Evolutionary conservation across 148 eudicot species (phyloP).

Genomic region (Rhododendron henanense): DNA sequence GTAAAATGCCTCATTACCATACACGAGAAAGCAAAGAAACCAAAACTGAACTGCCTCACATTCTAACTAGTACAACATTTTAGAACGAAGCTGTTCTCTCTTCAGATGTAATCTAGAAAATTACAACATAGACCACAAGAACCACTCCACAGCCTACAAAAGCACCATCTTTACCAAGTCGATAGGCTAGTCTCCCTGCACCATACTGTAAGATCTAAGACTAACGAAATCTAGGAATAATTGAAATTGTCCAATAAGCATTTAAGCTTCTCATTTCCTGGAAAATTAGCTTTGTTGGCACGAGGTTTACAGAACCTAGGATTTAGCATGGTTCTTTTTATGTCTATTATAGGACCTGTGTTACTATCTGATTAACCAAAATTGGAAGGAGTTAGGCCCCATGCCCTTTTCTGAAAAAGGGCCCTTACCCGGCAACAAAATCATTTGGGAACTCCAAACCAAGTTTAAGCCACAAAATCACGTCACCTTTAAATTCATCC

Average conservation of each 20-base stretch:
- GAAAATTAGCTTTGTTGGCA: neutral
- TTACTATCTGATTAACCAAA: neutral
- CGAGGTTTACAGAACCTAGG: neutral
- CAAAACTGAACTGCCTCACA: neutral
- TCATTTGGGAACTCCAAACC: neutral
- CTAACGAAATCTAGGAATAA: neutral
- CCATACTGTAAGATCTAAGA: neutral
- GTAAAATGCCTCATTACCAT: neutral
- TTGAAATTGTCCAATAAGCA: neutral
- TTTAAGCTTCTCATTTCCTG: neutral
- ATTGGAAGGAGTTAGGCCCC: neutral
- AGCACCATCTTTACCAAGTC: neutral
- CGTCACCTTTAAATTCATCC: neutral
- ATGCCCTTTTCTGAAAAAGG: neutral
- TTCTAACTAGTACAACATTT: neutral
- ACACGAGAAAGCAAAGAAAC: neutral
- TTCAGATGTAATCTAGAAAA: neutral
- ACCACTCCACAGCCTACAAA: neutral
- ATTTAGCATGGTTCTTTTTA: neutral
- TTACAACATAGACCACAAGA: neutral
- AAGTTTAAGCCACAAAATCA: neutral
- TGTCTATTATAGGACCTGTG: too few relatives aligned
- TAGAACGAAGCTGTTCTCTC: neutral
- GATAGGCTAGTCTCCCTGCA: neutral
- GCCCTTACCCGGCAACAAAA: neutral